phyloP scores from a whole-genome alignment of 2,329 filamentous ascomycete species.

The Knufia petricola region DNA sequence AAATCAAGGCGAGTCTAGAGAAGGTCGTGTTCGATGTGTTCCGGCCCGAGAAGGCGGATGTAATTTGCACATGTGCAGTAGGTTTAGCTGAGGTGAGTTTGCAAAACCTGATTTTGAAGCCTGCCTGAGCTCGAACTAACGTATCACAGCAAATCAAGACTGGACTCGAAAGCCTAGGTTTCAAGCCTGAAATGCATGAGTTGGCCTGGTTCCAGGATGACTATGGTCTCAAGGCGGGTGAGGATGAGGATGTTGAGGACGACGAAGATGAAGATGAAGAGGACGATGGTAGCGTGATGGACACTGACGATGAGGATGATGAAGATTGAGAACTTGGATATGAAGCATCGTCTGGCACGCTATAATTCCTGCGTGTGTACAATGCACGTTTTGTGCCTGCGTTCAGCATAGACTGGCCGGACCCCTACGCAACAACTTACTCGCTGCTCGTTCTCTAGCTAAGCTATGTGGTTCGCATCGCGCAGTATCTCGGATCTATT shows the following conservation, averaged over 20 bases:
- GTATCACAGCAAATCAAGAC: conserved; percentile 57
- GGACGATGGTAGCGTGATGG: conserved; percentile 41
- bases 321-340: neutral
- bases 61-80: conserved; percentile 80
- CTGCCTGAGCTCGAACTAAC: conserved; percentile 18
- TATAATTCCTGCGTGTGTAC: too few species aligned
- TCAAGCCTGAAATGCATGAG: conserved; percentile 63
- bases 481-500: too few species aligned
- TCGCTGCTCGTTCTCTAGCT: too few species aligned
- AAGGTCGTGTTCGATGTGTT: conserved; percentile 74
- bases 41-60: conserved; percentile 65
- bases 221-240: conserved; percentile 65
- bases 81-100: conserved; percentile 70
- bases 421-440: too few species aligned
- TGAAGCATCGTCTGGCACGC: too few species aligned
- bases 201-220: conserved; percentile 79
- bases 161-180: conserved; percentile 65
- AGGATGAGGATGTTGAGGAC: conserved; percentile 48
- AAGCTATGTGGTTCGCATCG: too few species aligned
- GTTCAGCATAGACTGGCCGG: too few species aligned
- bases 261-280: conserved; percentile 37
- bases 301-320: conserved; percentile 23
- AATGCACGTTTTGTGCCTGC: too few species aligned
- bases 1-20: conserved; percentile 65
- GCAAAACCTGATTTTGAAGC: conserved; percentile 10